These are phyloP conservation scores for Penicillium macrosclerotiorum DNA, from an alignment of 495 filamentous ascomycete genomes.

Conservation along the genomic window DNA sequence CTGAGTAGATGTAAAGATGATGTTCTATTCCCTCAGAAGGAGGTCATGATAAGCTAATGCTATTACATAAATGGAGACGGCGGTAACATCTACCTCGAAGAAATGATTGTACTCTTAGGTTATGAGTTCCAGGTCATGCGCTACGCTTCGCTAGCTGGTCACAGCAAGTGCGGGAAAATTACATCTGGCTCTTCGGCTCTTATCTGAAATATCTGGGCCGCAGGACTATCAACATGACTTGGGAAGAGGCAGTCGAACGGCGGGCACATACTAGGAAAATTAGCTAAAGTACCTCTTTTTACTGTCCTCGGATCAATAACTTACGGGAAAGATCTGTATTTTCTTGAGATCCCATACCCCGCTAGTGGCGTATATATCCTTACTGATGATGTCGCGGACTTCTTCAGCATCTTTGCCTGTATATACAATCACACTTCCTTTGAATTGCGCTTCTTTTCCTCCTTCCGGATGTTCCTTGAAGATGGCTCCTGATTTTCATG, in stretches of 20 bases:
- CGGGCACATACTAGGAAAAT: not conserved
- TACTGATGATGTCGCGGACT: conserved; percentile 58
- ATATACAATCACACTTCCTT: conserved; percentile 63
- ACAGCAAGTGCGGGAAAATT: too few relatives aligned
- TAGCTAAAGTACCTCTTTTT: not conserved
- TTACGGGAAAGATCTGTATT: conserved; percentile 45
- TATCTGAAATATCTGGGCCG: too few relatives aligned
- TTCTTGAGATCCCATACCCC: conserved; percentile 82
- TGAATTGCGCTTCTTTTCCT: conserved; percentile 56
- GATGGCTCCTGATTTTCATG: conserved; percentile 52
- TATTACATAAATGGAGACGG: too few relatives aligned
- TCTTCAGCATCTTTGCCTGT: conserved; percentile 63
- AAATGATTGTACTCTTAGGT: too few relatives aligned
- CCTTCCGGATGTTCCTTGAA: conserved; percentile 56
- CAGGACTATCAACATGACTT: not conserved
- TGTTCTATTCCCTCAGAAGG: too few relatives aligned
- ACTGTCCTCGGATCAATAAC: not conserved
- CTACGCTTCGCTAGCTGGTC: too few relatives aligned
- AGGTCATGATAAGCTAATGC: too few relatives aligned
- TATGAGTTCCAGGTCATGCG: too few relatives aligned
- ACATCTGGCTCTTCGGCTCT: too few relatives aligned
- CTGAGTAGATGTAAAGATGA: too few relatives aligned
- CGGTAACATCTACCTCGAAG: too few relatives aligned
- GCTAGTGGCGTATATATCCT: conserved; percentile 64
- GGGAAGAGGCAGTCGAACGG: not conserved